Evolutionary conservation across 2,329 filamentous ascomycete genomes (phyloP).

Genomic region (Phialophora chinensis): DNA sequence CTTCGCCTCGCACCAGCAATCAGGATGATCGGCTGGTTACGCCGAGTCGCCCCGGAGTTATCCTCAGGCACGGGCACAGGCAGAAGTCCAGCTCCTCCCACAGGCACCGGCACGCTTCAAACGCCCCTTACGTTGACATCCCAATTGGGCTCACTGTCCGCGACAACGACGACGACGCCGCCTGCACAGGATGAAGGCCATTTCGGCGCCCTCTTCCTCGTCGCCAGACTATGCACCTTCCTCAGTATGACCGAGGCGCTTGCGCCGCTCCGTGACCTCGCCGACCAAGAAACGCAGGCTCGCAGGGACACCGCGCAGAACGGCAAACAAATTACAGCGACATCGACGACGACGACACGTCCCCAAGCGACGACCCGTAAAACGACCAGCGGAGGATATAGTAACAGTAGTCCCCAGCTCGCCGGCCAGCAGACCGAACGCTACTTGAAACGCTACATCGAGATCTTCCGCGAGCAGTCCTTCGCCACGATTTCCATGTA

Average conservation of each 20-base stretch:
- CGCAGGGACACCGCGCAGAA: constrained; percentile 42
- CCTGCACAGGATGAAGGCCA: constrained; percentile 63
- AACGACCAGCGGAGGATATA: constrained; percentile 2
- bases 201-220: constrained; percentile 82
- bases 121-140: constrained; percentile 4
- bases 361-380: constrained; percentile 17
- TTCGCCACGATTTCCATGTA: constrained; percentile 96
- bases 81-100: not conserved
- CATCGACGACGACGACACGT: not conserved
- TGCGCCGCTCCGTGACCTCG: constrained; percentile 82
- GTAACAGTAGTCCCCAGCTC: constrained; percentile 14
- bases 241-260: constrained; percentile 80
- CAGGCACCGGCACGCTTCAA: not conserved
- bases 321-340: constrained; percentile 19
- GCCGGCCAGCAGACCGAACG: constrained; percentile 89
- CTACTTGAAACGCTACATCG: constrained; percentile 92
- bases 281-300: constrained; percentile 76
- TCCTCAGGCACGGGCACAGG: constrained; percentile 47
- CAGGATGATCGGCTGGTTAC: constrained; percentile 88
- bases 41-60: constrained; percentile 82
- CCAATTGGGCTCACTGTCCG: constrained; percentile 12
- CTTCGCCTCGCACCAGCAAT: constrained; percentile 90
- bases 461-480: constrained; percentile 96
- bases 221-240: constrained; percentile 82
- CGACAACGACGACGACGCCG: constrained; percentile 38